phyloP scores from a whole-genome alignment of 2,329 filamentous ascomycete species.

The Fusarium pilosicola region DNA sequence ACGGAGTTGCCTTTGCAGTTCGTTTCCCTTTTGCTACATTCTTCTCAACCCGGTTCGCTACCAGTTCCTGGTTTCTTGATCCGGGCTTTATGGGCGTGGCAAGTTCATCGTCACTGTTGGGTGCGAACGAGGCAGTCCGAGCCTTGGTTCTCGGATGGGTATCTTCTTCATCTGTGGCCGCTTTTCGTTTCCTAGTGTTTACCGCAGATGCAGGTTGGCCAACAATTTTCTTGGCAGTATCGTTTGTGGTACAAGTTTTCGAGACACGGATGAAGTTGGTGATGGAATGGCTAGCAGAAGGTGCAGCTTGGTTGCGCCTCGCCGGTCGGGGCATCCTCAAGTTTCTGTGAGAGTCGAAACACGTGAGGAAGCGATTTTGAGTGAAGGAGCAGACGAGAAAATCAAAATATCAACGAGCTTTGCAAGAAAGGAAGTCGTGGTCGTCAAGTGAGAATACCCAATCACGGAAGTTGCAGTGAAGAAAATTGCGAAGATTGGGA shows the following conservation, averaged over 20 bases:
- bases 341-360: constrained; percentile 1
- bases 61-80: constrained; percentile 43
- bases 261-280: constrained; percentile 59
- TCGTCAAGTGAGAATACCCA: background rate
- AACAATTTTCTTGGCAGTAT: constrained; percentile 50
- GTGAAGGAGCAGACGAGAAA: constrained; percentile 2
- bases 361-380: background rate
- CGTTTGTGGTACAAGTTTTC: constrained; percentile 50
- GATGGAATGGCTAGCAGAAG: constrained; percentile 48
- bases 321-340: constrained; percentile 42
- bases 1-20: constrained; percentile 44
- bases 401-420: background rate
- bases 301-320: constrained; percentile 38
- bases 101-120: constrained; percentile 49
- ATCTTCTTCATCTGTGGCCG: constrained; percentile 43
- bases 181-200: constrained; percentile 53
- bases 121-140: constrained; percentile 47
- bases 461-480: constrained; percentile 6
- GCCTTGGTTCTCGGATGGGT: constrained; percentile 37
- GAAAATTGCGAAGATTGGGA: background rate
- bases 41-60: constrained; percentile 1
- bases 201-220: constrained; percentile 35
- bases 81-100: constrained; percentile 40
- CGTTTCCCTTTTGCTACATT: constrained; percentile 45
- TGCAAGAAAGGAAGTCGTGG: constrained; percentile 8